Evolutionary conservation across 225 moss, liverwort and hornwort species (phyloP).

Genomic region (Straminergon stramineum): DNA sequence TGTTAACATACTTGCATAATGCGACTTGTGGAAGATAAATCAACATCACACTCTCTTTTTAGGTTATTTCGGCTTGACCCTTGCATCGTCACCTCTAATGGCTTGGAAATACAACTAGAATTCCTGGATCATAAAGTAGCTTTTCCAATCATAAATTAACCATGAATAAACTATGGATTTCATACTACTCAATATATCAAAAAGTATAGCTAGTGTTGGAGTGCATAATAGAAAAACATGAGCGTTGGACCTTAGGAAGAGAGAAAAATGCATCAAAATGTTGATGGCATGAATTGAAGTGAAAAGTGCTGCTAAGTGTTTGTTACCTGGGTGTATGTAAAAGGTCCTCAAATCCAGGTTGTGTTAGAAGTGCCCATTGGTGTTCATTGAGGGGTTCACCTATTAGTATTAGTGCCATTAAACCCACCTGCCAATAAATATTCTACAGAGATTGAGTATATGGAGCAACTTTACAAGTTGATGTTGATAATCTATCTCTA

Average conservation of each 20-base stretch:
- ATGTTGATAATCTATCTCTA: not conserved
- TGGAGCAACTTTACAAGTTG: not conserved
- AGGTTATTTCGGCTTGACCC: slow-evolving; percentile 2
- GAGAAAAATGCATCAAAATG: not conserved
- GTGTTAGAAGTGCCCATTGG: slow-evolving; percentile 43
- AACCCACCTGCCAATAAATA: slow-evolving; percentile 57
- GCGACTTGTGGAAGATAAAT: slow-evolving; percentile 39
- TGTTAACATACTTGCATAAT: slow-evolving; percentile 50
- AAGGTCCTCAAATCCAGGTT: slow-evolving; percentile 56
- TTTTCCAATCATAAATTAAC: not conserved
- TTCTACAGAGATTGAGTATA: not conserved
- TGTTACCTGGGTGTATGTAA: slow-evolving; percentile 60
- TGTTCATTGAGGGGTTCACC: slow-evolving; percentile 66
- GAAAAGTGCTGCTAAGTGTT: not conserved
- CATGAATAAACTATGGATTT: not conserved
- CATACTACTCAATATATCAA: not conserved
- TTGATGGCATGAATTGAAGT: not conserved
- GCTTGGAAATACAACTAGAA: not conserved
- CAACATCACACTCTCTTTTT: slow-evolving; percentile 21
- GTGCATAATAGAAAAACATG: too few relatives aligned
- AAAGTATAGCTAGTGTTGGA: not conserved
- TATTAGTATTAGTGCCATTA: slow-evolving; percentile 74
- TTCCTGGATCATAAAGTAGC: not conserved
- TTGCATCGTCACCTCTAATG: not conserved
- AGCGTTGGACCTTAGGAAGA: accelerated